phyloP scores from a whole-genome alignment of 257 asterid genomes.

The Euphrasia confusa region DNA sequence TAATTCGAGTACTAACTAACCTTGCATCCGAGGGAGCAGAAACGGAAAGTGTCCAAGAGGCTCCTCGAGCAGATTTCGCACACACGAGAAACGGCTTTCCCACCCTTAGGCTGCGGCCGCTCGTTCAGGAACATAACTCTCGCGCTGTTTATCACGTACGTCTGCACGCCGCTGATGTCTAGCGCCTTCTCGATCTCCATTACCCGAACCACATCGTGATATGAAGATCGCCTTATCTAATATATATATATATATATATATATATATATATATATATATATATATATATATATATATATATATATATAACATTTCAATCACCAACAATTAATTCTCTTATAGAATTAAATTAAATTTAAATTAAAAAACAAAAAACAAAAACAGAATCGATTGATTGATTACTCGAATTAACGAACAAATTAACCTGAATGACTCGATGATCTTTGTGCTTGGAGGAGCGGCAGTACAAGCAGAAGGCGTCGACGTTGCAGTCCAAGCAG shows the following conservation, averaged over 20 bases:
- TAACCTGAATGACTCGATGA: conserved; percentile 81
- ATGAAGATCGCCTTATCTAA: conserved; percentile 87
- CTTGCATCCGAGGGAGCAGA: neutral
- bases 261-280: too few relatives aligned
- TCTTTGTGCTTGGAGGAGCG: conserved; percentile 66
- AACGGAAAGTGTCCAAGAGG: neutral
- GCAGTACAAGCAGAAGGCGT: conserved; percentile 67
- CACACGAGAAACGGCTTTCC: conserved; percentile 47
- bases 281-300: too few relatives aligned
- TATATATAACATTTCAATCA: too few relatives aligned
- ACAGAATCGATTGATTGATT: too few relatives aligned
- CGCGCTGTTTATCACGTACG: conserved; percentile 88
- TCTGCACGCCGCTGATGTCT: conserved; percentile 78
- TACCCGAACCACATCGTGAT: conserved; percentile 91
- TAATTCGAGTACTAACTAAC: neutral
- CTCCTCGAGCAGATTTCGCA: conserved; percentile 54
- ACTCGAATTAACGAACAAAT: neutral
- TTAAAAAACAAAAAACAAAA: too few relatives aligned
- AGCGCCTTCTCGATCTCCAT: conserved; percentile 25
- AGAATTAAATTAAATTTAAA: too few relatives aligned
- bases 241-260: too few relatives aligned
- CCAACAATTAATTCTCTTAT: too few relatives aligned
- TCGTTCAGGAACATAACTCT: conserved; percentile 85
- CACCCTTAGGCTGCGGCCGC: conserved; percentile 69
- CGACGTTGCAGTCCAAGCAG: conserved; percentile 50